Evolutionary conservation across 83 land plant genomes (phyloP).

Genomic region (Thuja plicata): DNA sequence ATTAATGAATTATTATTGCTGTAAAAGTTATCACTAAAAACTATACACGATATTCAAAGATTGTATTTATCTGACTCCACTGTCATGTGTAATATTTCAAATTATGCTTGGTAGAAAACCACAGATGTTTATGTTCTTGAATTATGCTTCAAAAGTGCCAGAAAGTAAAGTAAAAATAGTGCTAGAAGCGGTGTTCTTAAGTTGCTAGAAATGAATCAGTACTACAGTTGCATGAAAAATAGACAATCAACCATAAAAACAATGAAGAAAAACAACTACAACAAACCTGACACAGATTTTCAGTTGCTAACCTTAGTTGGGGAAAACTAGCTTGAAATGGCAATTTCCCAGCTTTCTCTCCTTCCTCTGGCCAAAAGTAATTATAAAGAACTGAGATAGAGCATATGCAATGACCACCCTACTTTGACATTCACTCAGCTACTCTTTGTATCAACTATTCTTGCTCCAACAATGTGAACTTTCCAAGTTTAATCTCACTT

Average conservation of each 20-base stretch:
- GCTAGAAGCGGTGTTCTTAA: background rate
- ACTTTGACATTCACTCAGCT: background rate
- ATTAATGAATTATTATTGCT: too few relatives aligned
- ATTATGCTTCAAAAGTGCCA: background rate
- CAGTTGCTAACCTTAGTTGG: background rate
- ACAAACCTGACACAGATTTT: too few relatives aligned
- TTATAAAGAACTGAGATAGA: too few relatives aligned
- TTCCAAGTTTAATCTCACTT: too few relatives aligned
- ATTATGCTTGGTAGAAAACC: background rate
- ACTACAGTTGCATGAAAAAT: background rate
- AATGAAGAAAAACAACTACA: background rate
- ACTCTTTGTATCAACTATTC: too few relatives aligned
- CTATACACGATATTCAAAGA: too few relatives aligned
- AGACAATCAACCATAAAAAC: background rate
- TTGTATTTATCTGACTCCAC: too few relatives aligned
- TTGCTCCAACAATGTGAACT: background rate
- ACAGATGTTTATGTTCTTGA: background rate
- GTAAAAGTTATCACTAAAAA: too few relatives aligned
- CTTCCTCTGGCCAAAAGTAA: background rate
- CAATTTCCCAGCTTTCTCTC: background rate
- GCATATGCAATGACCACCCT: background rate
- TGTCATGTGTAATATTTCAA: too few relatives aligned
- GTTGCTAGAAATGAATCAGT: background rate
- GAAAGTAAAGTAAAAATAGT: background rate
- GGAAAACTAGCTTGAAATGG: background rate